Base-by-base conservation (phyloP, 257 asterid species). In the Cordia subcordata region DNA sequence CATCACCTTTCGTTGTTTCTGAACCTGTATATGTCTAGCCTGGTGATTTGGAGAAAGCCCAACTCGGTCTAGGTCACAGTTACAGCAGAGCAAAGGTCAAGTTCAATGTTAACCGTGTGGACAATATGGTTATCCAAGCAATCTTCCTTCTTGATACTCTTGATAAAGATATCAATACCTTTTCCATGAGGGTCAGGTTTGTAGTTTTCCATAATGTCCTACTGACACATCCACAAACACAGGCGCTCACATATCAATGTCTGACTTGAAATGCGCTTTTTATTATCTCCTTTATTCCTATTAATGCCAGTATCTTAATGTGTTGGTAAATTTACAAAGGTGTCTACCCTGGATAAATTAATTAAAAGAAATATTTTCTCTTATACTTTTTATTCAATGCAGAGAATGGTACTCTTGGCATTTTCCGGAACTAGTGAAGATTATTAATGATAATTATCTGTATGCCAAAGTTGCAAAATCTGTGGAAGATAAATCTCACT, bases 331-430 rank as follows among this genome's bases (percentile, higher is more conserved):
- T 1, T 1, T 27, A 27, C 6, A 27, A 1, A 6, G 35, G 3
- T 27, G 35, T 27, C 35, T 27, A 27, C 35, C 35, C 35, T 27
- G 35, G 35, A 1, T 27, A 27, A 27, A 6, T 27, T 27, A 27
- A 27, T 27, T 27, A 3, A 27, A 27, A 27, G 0, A 19, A 22
- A 19, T 55, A 16, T 17, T 11, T 49, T 51, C 23, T n/a, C 8
- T 53, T 3, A 2, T 56, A 8, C 44, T 63, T 45, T n/a, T 44
- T n/a, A 55, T 15, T n/a, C 4, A 40, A 15, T 76, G 72, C 77
- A 92, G 99, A 71, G 99, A 92, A 69, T 92, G 99, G 96, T 92
- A 92, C 75, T 84, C 95, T 2, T 92, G 99, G 99, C 99, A 92
- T 74, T 92, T 92, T 75, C 99, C 99, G 0, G 99, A 92, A 64